Percentiles rank a stretch among this genome's conserved stretches.
Evolutionary conservation across 176 grass and related monocot species (phyloP).

Genomic region (Tillandsia fasciculata): DNA sequence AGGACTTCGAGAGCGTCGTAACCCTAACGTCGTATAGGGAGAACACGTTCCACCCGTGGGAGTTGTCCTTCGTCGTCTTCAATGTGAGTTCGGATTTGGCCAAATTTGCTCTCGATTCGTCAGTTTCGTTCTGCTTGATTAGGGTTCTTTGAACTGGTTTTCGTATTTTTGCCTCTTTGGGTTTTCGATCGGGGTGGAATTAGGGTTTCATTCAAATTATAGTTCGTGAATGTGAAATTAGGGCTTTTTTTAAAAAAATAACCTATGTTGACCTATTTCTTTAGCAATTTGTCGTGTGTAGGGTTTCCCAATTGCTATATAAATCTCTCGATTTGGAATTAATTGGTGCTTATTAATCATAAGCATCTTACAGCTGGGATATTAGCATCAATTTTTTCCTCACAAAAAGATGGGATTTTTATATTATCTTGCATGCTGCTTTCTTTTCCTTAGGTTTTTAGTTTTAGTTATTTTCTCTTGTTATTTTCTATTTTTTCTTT

Average conservation of each 20-base stretch:
- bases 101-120: neutral
- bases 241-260: neutral
- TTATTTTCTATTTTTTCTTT: too few relatives aligned
- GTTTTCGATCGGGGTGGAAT: neutral
- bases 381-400: too few relatives aligned
- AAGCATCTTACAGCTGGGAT: too few relatives aligned
- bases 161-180: conserved; percentile 7
- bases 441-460: too few relatives aligned
- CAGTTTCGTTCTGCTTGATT: conserved; percentile 6
- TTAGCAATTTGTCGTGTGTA: neutral
- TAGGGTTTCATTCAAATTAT: too few relatives aligned
- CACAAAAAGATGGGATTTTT: too few relatives aligned
- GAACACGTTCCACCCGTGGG: conserved; percentile 65
- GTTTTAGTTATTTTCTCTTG: too few relatives aligned
- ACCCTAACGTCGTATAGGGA: conserved; percentile 58
- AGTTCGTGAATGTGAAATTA: neutral
- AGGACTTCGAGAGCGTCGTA: conserved; percentile 66
- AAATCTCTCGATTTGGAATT: too few relatives aligned
- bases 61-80: conserved; percentile 59
- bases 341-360: too few relatives aligned
- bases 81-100: conserved; percentile 46
- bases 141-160: neutral
- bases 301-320: too few relatives aligned
- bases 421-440: too few relatives aligned
- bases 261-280: neutral